Evolutionary conservation across 352 stramenopile genomes (phyloP).

Genomic region (Pythium phragmiticola): DNA sequence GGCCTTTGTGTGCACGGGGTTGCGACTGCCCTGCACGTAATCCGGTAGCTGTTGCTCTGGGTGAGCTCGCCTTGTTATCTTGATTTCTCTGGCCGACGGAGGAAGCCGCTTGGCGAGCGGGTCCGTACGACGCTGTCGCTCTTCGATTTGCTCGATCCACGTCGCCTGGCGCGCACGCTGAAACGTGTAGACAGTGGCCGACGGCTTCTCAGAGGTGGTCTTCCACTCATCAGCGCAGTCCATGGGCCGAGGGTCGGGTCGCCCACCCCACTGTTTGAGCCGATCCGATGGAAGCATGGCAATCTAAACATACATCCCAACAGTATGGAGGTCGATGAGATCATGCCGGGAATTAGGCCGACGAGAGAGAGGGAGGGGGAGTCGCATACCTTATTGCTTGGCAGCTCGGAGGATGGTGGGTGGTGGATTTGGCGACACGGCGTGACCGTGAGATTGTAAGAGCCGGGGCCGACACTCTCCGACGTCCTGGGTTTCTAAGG

Average conservation of each 20-base stretch:
- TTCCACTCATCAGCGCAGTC: slow-evolving; percentile 62
- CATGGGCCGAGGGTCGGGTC: slow-evolving; percentile 45
- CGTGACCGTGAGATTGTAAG: slow-evolving; percentile 40
- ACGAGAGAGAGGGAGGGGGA: neutral
- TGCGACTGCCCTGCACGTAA: slow-evolving; percentile 50
- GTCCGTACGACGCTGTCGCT: slow-evolving; percentile 40
- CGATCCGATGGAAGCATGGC: slow-evolving; percentile 31
- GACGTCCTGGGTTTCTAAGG: slow-evolving; percentile 46
- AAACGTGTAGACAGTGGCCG: slow-evolving; percentile 55
- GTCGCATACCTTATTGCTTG: slow-evolving; percentile 9
- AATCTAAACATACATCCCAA: slow-evolving; percentile 4
- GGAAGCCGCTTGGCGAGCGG: slow-evolving; percentile 31
- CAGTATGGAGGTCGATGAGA: neutral
- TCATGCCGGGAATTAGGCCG: neutral
- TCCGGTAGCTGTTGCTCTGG: slow-evolving; percentile 35
- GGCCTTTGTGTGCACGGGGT: slow-evolving; percentile 35
- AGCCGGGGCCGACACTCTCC: slow-evolving; percentile 51
- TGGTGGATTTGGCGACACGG: slow-evolving; percentile 18
- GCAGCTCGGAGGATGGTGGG: slow-evolving; percentile 15
- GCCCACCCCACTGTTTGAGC: slow-evolving; percentile 45
- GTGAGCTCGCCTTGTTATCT: neutral
- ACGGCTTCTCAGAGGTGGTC: slow-evolving; percentile 59
- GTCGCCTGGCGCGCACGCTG: slow-evolving; percentile 41
- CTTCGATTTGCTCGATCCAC: slow-evolving; percentile 76
- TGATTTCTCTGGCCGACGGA: neutral